Evolutionary conservation across 176 grass and related monocot genomes (phyloP), one percentile per base, ranked within the genome.

Genomic region (Leersia perrieri): DNA sequence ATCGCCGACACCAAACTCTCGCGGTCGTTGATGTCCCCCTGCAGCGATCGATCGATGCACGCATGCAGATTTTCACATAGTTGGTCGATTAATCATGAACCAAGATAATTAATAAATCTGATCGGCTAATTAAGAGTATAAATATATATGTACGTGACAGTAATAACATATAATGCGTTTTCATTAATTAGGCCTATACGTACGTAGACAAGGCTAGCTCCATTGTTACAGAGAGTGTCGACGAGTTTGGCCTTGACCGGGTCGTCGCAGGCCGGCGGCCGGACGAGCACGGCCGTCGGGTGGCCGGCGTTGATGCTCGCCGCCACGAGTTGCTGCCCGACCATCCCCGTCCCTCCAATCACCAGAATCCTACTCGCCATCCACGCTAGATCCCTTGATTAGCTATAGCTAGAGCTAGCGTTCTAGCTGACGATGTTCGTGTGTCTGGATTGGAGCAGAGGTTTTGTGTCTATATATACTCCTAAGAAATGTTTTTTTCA

Each of bases 21-120:
- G 3, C 63, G 79, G 16, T 87, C 80, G 3, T 83, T 33, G 13
- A 83, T 55, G 76, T 90, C 84, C 3, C 84, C 84, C 83, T 90
- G 57, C 85, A 38, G 3, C 7, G 7, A 38, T 38, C 7, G 7
- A 7, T 38, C 35, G n/a, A 38, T 45, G 41, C 42, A 36, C 8
- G 3, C 8, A 11, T 10, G 31, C 63, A 7, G 8, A n/a, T n/a
- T n/a, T n/a, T n/a, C n/a, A n/a, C n/a, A n/a, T n/a, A n/a, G n/a
- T n/a, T n/a, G n/a, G n/a, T n/a, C n/a, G n/a, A n/a, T n/a, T n/a
- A n/a, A n/a, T n/a, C n/a, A n/a, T n/a, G n/a, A n/a, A n/a, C n/a
- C n/a, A n/a, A n/a, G n/a, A n/a, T n/a, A n/a, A n/a, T n/a, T n/a
- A n/a, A n/a, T n/a, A n/a, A n/a, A n/a, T n/a, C n/a, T n/a, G n/a